These are phyloP conservation scores for Raphanus hybrid DNA, from an alignment of 441 rosid species.

Conservation along the genomic window DNA sequence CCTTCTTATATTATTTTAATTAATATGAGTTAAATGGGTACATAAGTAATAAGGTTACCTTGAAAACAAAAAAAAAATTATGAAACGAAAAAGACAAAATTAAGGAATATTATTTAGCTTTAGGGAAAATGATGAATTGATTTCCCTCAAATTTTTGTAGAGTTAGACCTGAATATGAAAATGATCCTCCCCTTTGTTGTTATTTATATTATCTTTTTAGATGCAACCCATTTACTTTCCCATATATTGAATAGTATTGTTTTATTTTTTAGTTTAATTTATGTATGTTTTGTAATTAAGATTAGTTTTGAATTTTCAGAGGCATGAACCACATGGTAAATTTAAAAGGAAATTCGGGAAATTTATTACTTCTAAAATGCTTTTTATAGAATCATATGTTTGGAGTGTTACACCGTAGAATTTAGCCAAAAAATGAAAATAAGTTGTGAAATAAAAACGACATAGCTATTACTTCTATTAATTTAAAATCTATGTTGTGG, in stretches of 20 bases:
- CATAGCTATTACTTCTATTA: neutral
- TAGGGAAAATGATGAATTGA: no score
- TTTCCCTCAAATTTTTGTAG: no score
- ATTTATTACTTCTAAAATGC: no score
- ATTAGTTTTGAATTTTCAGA: neutral
- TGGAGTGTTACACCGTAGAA: neutral
- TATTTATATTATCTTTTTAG: neutral
- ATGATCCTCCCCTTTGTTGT: neutral
- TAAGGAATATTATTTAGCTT: no score
- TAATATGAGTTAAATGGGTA: no score
- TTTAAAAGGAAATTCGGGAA: neutral
- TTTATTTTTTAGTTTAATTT: neutral
- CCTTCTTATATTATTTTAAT: no score
- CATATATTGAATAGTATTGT: neutral
- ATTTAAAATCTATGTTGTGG: neutral
- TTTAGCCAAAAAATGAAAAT: neutral
- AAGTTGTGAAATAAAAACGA: neutral
- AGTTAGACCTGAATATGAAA: no score
- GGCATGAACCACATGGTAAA: neutral
- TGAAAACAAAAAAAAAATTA: no score
- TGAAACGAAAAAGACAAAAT: no score
- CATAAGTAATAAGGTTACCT: no score
- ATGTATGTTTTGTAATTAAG: neutral
- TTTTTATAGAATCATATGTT: no score
- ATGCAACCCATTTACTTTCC: neutral